These are phyloP conservation scores for Pseudonitzschia multiseries DNA, from an alignment of 108 stramenopile species.

Conservation along the genomic window DNA sequence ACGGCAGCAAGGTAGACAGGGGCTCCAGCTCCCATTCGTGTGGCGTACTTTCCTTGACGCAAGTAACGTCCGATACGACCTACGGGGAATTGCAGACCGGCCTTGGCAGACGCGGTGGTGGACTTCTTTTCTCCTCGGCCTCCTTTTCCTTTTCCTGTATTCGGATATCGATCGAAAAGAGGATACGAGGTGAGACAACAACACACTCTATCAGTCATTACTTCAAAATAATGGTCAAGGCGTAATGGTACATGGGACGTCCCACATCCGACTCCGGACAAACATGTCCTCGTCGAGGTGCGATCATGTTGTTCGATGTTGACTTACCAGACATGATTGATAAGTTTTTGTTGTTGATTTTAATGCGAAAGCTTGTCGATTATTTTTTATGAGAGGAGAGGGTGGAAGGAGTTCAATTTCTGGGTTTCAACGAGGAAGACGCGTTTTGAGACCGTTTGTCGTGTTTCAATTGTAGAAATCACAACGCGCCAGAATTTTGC, in stretches of 20 bases:
- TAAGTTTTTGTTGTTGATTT: not conserved
- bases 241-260: too few species aligned
- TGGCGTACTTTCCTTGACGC: slow-evolving; percentile 93
- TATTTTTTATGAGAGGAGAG: not conserved
- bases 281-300: too few species aligned
- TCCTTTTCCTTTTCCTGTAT: slow-evolving; percentile 51
- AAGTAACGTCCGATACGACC: slow-evolving; percentile 94
- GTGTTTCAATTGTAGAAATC: not conserved
- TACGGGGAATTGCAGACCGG: slow-evolving; percentile 96
- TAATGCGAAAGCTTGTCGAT: not conserved
- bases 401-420: not conserved
- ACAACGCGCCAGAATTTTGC: slow-evolving; percentile 2
- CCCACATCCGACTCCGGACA: too few species aligned
- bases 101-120: slow-evolving; percentile 86
- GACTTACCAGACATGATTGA: slow-evolving; percentile 11
- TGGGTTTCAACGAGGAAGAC: not conserved
- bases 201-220: too few species aligned
- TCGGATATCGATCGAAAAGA: not conserved
- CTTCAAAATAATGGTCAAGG: too few species aligned
- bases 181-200: not conserved
- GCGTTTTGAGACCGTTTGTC: not conserved
- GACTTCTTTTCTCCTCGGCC: slow-evolving; percentile 90
- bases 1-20: slow-evolving; percentile 95
- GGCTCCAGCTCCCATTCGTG: slow-evolving; percentile 93
- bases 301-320: too few species aligned